Evolutionary conservation across 192 early-diverging fungal genomes (phyloP), one percentile per base, ranked within the genome.

Genomic region (Coemansia javaensis): DNA sequence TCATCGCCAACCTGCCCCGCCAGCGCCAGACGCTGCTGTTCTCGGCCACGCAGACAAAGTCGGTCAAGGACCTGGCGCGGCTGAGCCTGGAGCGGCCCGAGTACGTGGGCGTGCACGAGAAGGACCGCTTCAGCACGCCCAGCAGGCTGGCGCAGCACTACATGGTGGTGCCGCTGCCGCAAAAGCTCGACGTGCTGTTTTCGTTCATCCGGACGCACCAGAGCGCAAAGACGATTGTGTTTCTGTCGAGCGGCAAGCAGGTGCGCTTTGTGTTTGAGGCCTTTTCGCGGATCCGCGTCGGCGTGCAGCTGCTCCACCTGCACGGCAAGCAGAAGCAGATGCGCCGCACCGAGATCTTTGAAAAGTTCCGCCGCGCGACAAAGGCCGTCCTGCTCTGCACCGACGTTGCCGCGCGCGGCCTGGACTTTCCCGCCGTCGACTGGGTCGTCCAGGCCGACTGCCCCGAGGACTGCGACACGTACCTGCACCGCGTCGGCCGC

Each of bases 401-500:
- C 0, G 96, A 99, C 62, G 82, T 99, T 59, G 91, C 96, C 11
- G 87, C 96, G 4, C 89, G 93, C 53, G 97, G 97, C 20, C 75
- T 99, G 28, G 97, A 99, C 70, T 96, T 99, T 56, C 94, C 97
- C 0, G 87, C 91, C 11, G 94, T 99, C 5, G 90, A 99, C 65
- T 99, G 97, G 97, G 97, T 99, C 24, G 81, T 99, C 32, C 97
- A 99, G 50, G 56, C 95, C 38, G 97, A 99, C 63, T 94, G 92
- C 43, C 97, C 97, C 32, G 97, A 97, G 62, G 89, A 96, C 75
- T 85, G 86, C 30, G 89, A 82, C 38, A 99, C 94, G 1, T 97
- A 99, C 74, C 90, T 99, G 65, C 97, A 99, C 59, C 88, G 97
- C 37, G 97, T 97, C 5, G 97, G 97, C 1, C 85, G 97, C 37